phyloP scores from a whole-genome alignment of 192 early-diverging fungal genomes.

The Cetraspora pellucida region DNA sequence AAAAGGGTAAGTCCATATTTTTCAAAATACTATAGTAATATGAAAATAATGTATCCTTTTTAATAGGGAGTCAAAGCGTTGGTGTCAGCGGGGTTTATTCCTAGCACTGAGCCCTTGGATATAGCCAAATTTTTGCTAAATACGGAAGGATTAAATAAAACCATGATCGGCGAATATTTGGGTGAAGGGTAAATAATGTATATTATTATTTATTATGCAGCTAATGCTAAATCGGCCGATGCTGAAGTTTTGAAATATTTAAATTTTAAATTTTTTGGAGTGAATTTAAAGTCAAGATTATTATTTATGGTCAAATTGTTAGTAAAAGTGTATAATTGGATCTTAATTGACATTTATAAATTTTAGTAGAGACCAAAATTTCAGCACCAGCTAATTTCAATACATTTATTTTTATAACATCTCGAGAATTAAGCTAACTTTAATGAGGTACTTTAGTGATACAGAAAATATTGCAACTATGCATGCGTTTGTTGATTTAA shows the following conservation, averaged over 20 bases:
- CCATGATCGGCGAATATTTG: constrained; percentile 88
- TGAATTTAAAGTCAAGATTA: no score
- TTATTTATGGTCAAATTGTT: no score
- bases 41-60: background rate
- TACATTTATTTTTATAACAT: background rate
- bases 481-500: constrained; percentile 95
- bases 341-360: no score
- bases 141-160: constrained; percentile 85
- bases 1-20: constrained; percentile 49
- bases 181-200: constrained; percentile 72
- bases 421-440: background rate
- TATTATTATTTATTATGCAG: constrained; percentile 3
- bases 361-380: no score
- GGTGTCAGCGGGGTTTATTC: constrained; percentile 66
- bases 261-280: no score
- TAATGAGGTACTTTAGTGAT: constrained; percentile 54
- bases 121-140: constrained; percentile 75
- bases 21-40: background rate
- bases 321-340: no score
- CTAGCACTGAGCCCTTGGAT: constrained; percentile 64
- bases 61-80: constrained; percentile 76
- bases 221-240: background rate
- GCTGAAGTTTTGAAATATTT: no score
- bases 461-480: constrained; percentile 90
- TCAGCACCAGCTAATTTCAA: background rate